These are phyloP conservation scores for Tetrapyrgos nigripes DNA, from an alignment of 1,284 basidiomycete genomes.

Conservation along the genomic window DNA sequence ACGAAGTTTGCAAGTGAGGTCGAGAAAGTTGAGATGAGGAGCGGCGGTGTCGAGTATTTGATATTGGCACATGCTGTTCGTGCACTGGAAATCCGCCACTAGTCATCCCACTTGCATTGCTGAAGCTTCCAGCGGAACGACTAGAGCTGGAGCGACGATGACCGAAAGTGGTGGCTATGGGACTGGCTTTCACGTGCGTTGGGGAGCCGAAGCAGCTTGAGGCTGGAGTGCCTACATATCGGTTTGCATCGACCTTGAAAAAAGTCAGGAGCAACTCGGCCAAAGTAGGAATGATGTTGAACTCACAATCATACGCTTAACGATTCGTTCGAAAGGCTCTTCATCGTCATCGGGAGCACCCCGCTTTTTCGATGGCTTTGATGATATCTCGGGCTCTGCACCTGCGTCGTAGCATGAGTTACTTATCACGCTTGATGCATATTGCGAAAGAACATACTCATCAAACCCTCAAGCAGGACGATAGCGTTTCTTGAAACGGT, in stretches of 20 bases:
- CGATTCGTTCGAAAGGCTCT: conserved; percentile 28
- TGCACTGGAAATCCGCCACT: neutral
- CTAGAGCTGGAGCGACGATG: neutral
- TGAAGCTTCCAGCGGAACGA: neutral
- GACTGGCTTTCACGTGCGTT: neutral
- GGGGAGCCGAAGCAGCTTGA: conserved; percentile 7
- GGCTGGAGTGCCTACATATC: neutral
- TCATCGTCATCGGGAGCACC: conserved; percentile 16
- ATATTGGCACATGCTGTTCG: neutral
- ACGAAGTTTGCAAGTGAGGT: neutral
- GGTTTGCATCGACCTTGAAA: conserved; percentile 10
- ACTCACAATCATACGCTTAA: conserved; percentile 29
- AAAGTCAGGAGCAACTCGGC: neutral
- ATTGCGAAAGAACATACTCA: conserved; percentile 17
- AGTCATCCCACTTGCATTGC: neutral
- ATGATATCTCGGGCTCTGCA: conserved; percentile 25
- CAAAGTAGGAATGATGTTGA: neutral
- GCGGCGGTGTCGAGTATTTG: neutral
- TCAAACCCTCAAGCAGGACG: conserved; percentile 26
- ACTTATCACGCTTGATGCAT: neutral
- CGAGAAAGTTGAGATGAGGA: neutral
- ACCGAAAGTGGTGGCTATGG: neutral
- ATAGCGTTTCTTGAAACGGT: conserved; percentile 30
- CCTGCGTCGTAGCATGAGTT: conserved; percentile 10
- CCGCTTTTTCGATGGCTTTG: conserved; percentile 25